Conservation (phyloP, 2,329 filamentous ascomycete species). For the Microdochium bolleyi region DNA sequence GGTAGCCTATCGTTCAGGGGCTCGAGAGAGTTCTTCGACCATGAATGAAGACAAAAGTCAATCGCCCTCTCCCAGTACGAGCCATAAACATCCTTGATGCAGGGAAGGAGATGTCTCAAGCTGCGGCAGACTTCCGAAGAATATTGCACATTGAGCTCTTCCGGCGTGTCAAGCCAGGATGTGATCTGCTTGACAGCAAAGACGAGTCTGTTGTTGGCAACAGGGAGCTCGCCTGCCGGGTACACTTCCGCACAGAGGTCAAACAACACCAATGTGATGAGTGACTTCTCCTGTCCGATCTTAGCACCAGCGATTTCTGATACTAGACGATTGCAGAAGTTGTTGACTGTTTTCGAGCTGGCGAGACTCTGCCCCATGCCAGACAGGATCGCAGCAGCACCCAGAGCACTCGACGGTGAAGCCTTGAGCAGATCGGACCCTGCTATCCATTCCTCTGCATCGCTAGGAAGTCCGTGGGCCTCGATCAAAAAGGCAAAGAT, state of each 20-base stretch:
- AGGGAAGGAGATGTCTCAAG: slow-evolving; percentile 57
- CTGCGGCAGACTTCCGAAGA: slow-evolving; percentile 45
- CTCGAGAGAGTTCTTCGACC: slow-evolving; percentile 38
- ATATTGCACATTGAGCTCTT: slow-evolving; percentile 34
- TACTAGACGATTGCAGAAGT: slow-evolving; percentile 50
- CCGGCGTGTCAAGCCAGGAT: slow-evolving; percentile 54
- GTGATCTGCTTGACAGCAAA: slow-evolving; percentile 77
- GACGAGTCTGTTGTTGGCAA: slow-evolving; percentile 62
- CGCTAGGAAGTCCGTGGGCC: slow-evolving; percentile 33
- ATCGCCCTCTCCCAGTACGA: slow-evolving; percentile 71
- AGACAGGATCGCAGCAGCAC: slow-evolving; percentile 39
- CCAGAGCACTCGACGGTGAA: slow-evolving; percentile 35
- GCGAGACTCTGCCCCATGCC: slow-evolving; percentile 44
- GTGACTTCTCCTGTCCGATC: slow-evolving; percentile 31
- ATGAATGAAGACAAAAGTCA: slow-evolving; percentile 48
- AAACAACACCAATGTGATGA: slow-evolving; percentile 43
- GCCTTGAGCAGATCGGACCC: slow-evolving; percentile 38
- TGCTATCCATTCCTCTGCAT: slow-evolving; percentile 38
- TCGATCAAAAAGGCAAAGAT: slow-evolving; percentile 39
- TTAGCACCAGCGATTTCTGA: slow-evolving; percentile 50
- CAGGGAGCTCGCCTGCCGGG: slow-evolving; percentile 41
- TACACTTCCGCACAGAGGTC: slow-evolving; percentile 46
- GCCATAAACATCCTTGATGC: slow-evolving; percentile 76
- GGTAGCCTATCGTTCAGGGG: slow-evolving; percentile 43
- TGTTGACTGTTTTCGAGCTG: slow-evolving; percentile 39